Percentiles rank a stretch among this genome's conserved stretches.
Conservation (phyloP, 2,329 filamentous ascomycete genomes). For the Trichoderma arundinaceum region DNA sequence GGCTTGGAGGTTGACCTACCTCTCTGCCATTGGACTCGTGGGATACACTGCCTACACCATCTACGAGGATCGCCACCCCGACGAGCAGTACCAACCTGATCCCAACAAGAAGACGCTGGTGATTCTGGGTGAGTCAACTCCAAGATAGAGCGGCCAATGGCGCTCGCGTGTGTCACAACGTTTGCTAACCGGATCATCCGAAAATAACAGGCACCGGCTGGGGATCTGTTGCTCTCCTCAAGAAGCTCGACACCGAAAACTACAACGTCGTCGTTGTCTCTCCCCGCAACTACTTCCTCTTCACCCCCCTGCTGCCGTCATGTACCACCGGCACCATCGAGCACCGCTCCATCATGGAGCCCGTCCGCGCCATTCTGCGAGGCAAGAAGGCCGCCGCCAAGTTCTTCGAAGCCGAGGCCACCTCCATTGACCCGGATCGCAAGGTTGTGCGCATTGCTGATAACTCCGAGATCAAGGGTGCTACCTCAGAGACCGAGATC, state of each 20-base stretch:
- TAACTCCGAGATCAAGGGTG: slow-evolving; percentile 90
- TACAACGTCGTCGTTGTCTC: slow-evolving; percentile 99
- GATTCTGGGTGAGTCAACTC: slow-evolving; percentile 73
- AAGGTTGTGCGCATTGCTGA: slow-evolving; percentile 89
- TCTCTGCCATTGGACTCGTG: slow-evolving; percentile 71
- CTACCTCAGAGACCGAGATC: slow-evolving; percentile 81
- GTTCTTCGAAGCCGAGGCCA: slow-evolving; percentile 97
- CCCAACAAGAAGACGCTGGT: slow-evolving; percentile 96
- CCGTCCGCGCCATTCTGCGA: slow-evolving; percentile 91
- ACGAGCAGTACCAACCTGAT: slow-evolving; percentile 78
- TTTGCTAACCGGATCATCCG: slow-evolving; percentile 37
- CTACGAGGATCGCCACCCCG: slow-evolving; percentile 81
- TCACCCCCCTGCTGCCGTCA: slow-evolving; percentile 94
- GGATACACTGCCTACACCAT: slow-evolving; percentile 80
- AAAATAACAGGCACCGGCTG: slow-evolving; percentile 83
- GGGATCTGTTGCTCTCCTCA: slow-evolving; percentile 92
- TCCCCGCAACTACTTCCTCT: slow-evolving; percentile 99
- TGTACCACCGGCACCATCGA: slow-evolving; percentile 98
- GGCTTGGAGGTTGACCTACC: slow-evolving; percentile 81
- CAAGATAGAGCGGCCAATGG: not conserved
- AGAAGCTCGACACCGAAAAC: slow-evolving; percentile 98
- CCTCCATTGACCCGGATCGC: slow-evolving; percentile 90
- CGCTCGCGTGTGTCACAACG: slow-evolving; percentile 9
- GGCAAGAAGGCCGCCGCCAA: slow-evolving; percentile 93
- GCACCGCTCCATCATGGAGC: slow-evolving; percentile 99